Percentiles rank a stretch among this genome's conserved stretches.
phyloP scores from a whole-genome alignment of 2,329 filamentous ascomycete species.

The Fusarium domesticum region DNA sequence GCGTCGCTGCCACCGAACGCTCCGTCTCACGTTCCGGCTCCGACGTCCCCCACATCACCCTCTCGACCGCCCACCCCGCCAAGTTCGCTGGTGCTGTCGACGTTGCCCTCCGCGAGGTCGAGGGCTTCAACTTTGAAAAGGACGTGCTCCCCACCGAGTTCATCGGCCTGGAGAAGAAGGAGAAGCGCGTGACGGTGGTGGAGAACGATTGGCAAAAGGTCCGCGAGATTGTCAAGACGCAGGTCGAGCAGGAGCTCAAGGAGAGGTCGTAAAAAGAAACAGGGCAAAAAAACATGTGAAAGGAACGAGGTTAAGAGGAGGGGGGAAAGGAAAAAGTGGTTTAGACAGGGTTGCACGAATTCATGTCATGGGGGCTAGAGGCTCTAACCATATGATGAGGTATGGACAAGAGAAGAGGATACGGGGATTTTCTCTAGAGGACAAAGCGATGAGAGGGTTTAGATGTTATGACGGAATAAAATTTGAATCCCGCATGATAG shows the following conservation, averaged over 20 bases:
- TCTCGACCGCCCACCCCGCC: conserved; percentile 92
- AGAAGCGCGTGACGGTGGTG: conserved; percentile 69
- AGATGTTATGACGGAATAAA: no score
- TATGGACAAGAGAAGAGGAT: no score
- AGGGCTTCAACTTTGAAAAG: conserved; percentile 70
- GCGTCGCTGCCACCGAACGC: conserved; percentile 70
- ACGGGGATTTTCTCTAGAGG: no score
- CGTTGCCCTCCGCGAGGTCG: conserved; percentile 66
- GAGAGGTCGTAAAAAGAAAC: conserved; percentile 7
- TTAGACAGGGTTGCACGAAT: not conserved
- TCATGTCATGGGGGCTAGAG: no score
- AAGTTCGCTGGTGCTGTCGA: conserved; percentile 90
- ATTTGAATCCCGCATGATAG: no score
- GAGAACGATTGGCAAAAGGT: conserved; percentile 72
- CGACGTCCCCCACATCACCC: conserved; percentile 68
- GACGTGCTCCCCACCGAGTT: conserved; percentile 81
- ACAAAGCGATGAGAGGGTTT: no score
- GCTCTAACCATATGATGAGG: no score
- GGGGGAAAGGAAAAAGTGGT: no score
- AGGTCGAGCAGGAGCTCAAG: conserved; percentile 65
- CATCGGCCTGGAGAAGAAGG: conserved; percentile 70
- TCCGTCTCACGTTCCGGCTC: conserved; percentile 56
- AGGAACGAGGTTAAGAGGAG: not conserved
- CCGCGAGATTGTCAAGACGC: conserved; percentile 68
- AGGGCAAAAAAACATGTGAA: no score